phyloP scores from a whole-genome alignment of 768 basidiomycete species.

The Hydnum rufescens region DNA sequence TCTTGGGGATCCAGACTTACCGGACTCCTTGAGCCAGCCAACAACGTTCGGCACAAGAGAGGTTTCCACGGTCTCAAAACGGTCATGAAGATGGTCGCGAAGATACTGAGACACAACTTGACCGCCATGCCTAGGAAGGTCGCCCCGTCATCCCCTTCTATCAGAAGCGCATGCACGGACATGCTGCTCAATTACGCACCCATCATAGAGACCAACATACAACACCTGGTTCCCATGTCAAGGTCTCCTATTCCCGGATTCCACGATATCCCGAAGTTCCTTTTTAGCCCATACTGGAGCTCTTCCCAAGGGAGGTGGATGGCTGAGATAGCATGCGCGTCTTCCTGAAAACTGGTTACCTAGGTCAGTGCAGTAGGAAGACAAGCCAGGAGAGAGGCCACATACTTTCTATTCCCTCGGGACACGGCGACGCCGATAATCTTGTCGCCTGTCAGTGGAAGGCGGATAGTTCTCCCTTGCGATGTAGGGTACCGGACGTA shows the following conservation, averaged over 20 bases:
- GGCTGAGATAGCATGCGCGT: conserved; percentile 58
- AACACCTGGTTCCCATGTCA: conserved; percentile 52
- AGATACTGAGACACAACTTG: conserved; percentile 76
- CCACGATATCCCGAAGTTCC: conserved; percentile 49
- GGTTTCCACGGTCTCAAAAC: conserved; percentile 64
- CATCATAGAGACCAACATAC: conserved; percentile 83
- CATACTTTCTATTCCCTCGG: conserved; percentile 53
- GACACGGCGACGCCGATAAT: conserved; percentile 59
- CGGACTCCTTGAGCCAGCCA: conserved; percentile 55
- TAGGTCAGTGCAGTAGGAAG: not conserved
- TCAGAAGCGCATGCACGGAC: not conserved
- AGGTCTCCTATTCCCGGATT: conserved; percentile 35
- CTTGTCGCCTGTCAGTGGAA: conserved; percentile 57
- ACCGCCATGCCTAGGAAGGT: conserved; percentile 53
- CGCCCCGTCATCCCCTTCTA: not conserved
- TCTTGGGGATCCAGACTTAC: conserved; percentile 15
- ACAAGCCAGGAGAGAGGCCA: not conserved
- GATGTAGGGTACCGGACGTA: conserved; percentile 7
- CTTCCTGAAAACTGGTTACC: conserved; percentile 61
- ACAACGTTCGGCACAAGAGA: conserved; percentile 53
- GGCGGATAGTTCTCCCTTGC: conserved; percentile 19
- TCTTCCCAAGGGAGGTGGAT: conserved; percentile 62
- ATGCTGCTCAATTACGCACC: conserved; percentile 26
- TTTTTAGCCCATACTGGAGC: conserved; percentile 42
- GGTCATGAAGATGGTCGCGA: conserved; percentile 63